phyloP scores from a whole-genome alignment of 2,329 filamentous ascomycete species.

The Hymenoscyphus infarciens region DNA sequence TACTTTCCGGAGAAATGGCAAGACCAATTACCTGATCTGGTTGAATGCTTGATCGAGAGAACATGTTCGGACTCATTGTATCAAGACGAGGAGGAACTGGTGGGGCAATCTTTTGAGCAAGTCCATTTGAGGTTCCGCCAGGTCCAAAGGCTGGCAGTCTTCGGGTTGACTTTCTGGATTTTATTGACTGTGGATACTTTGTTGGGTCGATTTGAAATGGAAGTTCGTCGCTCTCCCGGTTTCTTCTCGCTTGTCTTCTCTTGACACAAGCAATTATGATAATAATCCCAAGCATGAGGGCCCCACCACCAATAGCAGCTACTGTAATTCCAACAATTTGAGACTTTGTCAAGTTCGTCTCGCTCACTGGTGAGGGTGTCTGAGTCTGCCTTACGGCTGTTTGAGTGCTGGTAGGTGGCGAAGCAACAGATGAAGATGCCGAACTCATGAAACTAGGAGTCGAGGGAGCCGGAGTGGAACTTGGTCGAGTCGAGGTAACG shows the following conservation, averaged over 20 bases:
- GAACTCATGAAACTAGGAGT: slow-evolving; percentile 14
- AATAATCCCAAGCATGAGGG: slow-evolving; percentile 47
- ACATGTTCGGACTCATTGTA: slow-evolving; percentile 31
- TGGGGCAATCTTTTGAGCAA: slow-evolving; percentile 26
- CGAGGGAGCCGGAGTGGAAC: neutral
- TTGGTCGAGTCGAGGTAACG: slow-evolving; percentile 10
- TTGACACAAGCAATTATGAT: slow-evolving; percentile 36
- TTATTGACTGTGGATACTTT: slow-evolving; percentile 21
- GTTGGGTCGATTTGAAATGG: slow-evolving; percentile 33
- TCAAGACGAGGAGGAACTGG: slow-evolving; percentile 22
- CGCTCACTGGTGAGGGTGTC: slow-evolving; percentile 18
- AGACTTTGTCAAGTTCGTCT: slow-evolving; percentile 19
- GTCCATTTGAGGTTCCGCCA: slow-evolving; percentile 26
- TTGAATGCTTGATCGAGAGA: slow-evolving; percentile 31
- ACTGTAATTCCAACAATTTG: slow-evolving; percentile 58
- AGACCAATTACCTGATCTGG: slow-evolving; percentile 31
- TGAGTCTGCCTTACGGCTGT: slow-evolving; percentile 14
- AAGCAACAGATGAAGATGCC: slow-evolving; percentile 18
- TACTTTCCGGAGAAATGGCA: slow-evolving; percentile 31
- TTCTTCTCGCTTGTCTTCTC: slow-evolving; percentile 31
- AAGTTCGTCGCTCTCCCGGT: slow-evolving; percentile 34
- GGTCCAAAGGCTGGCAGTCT: slow-evolving; percentile 18
- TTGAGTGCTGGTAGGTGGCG: slow-evolving; percentile 4
- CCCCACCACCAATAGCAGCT: slow-evolving; percentile 48
- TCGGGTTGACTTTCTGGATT: slow-evolving; percentile 20